Conservation (phyloP, 345 rosid species). For the Streptanthus diversifolius region DNA sequence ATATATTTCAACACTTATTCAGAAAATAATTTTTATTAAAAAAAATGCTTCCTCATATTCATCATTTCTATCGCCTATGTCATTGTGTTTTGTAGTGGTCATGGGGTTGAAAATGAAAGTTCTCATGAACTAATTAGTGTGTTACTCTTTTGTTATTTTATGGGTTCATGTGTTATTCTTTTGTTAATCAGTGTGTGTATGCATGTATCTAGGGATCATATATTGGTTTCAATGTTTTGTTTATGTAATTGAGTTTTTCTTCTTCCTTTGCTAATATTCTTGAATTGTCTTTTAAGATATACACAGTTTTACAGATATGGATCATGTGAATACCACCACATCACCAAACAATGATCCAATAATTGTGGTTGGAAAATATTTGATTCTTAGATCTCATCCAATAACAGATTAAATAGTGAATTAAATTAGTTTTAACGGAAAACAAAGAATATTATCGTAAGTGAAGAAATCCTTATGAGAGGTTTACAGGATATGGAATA, state of each 20-base stretch:
- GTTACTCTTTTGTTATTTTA: not conserved
- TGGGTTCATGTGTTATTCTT: not conserved
- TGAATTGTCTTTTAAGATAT: not conserved
- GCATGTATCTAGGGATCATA: not conserved
- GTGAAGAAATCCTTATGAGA: not conserved
- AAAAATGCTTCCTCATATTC: not conserved
- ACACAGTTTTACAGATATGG: not conserved
- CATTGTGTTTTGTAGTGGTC: not conserved
- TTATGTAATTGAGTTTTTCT: not conserved
- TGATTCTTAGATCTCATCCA: not conserved
- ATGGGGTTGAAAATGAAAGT: too few relatives aligned
- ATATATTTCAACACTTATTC: not conserved
- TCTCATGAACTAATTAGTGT: too few relatives aligned
- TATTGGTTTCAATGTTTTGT: not conserved
- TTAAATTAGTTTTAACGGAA: not conserved
- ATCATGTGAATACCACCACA: constrained; percentile 15
- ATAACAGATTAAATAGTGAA: not conserved
- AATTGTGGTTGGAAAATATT: not conserved
- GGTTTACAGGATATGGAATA: not conserved
- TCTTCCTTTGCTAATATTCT: not conserved
- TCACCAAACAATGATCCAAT: constrained; percentile 6
- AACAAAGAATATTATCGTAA: not conserved
- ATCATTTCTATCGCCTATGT: not conserved
- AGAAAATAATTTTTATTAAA: not conserved
- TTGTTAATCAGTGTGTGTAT: not conserved